Conservation (phyloP, 495 filamentous ascomycete species). For the Ramalina peruviana region DNA sequence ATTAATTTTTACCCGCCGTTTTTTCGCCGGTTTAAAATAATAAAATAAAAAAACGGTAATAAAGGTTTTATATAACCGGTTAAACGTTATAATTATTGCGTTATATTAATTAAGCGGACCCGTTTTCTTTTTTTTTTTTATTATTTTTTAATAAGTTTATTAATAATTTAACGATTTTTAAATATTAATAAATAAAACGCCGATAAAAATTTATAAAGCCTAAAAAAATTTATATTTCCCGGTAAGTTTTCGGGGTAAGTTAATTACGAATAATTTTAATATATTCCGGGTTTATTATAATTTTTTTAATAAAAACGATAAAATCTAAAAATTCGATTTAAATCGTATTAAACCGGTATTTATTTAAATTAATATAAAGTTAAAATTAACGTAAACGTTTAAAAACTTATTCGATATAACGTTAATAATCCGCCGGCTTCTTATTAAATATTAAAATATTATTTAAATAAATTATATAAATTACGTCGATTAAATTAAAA, state of each 20-base stretch:
- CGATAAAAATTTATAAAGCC: constrained; percentile 3
- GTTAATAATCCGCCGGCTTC: no score
- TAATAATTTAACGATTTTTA: background rate
- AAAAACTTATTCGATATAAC: no score
- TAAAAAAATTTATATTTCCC: constrained; percentile 1
- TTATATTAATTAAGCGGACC: background rate
- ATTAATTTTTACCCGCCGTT: background rate
- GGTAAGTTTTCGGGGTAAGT: no score
- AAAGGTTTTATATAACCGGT: background rate
- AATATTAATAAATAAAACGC: constrained; percentile 1
- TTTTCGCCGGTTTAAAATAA: background rate
- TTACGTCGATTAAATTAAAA: background rate
- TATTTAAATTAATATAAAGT: no score
- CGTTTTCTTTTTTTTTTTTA: background rate
- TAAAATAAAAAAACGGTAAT: background rate
- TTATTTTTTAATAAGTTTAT: background rate
- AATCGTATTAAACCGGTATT: no score
- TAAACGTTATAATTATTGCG: background rate
- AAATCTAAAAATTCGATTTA: no score
- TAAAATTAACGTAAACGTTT: no score
- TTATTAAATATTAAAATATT: background rate
- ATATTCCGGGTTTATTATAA: background rate
- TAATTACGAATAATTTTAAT: background rate
- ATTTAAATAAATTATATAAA: background rate
- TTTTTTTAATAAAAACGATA: background rate